Conservation (phyloP, 139 green algal genomes). For the Mychonastes homosphaera region DNA sequence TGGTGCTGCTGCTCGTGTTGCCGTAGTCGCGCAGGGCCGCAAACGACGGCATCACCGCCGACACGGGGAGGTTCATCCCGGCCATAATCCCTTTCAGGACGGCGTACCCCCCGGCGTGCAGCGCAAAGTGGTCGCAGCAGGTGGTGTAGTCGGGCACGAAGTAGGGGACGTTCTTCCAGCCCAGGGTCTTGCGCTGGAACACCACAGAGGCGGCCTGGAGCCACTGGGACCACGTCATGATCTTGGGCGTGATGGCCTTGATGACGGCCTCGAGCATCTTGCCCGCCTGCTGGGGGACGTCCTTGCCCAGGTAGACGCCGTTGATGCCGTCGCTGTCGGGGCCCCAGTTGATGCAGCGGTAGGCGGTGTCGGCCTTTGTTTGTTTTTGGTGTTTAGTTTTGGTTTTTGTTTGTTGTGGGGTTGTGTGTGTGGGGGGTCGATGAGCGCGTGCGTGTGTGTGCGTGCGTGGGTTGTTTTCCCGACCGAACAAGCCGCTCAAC, state of each 20-base stretch:
- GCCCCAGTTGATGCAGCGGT: slow-evolving; percentile 38
- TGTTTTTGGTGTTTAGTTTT: no score
- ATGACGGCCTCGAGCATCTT: slow-evolving; percentile 31
- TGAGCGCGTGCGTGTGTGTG: no score
- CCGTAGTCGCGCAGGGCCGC: slow-evolving; percentile 37
- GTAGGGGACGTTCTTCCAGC: slow-evolving; percentile 12
- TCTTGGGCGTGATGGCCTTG: slow-evolving; percentile 26
- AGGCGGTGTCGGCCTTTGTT: slow-evolving; percentile 15
- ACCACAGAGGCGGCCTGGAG: slow-evolving; percentile 24
- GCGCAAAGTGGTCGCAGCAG: slow-evolving; percentile 40
- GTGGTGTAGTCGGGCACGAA: slow-evolving; percentile 40
- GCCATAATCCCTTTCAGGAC: slow-evolving; percentile 48
- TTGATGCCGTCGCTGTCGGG: slow-evolving; percentile 36
- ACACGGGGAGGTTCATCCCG: slow-evolving; percentile 29
- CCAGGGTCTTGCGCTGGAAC: slow-evolving; percentile 18
- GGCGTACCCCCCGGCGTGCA: slow-evolving; percentile 47
- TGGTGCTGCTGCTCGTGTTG: slow-evolving; percentile 40
- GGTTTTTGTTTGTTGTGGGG: no score
- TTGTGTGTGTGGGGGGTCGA: no score
- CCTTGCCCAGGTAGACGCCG: slow-evolving; percentile 41
- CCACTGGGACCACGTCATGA: slow-evolving; percentile 45
- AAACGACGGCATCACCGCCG: slow-evolving; percentile 39
- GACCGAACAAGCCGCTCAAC: no score
- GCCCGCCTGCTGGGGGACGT: slow-evolving; percentile 31
- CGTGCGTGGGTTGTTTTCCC: no score